phyloP scores from a whole-genome alignment of 2,329 filamentous ascomycete species.

The Xylaria sp. region DNA sequence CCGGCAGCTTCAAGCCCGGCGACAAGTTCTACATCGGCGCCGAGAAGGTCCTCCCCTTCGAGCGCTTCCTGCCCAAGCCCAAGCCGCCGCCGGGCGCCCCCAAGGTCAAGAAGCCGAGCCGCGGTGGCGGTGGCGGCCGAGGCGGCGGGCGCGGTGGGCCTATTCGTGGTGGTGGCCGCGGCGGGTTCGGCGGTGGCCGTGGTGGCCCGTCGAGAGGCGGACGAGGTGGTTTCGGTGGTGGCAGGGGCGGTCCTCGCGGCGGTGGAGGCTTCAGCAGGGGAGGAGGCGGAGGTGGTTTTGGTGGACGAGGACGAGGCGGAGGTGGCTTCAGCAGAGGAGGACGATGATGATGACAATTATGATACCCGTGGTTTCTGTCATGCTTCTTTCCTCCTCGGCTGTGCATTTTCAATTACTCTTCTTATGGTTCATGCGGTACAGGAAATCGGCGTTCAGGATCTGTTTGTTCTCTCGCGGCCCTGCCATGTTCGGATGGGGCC shows the following conservation, averaged over 20 bases:
- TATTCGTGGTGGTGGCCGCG: conserved; percentile 67
- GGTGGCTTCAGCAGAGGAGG: conserved; percentile 44
- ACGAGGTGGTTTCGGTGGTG: conserved; percentile 36
- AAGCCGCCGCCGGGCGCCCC: conserved; percentile 76
- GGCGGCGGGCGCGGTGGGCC: conserved; percentile 52
- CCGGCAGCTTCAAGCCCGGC: conserved; percentile 91
- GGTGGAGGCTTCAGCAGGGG: conserved; percentile 42
- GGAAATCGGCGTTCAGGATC: conserved; percentile 45
- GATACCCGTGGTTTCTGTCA: conserved; percentile 31
- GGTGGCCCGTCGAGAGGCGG: conserved; percentile 51
- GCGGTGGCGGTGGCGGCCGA: conserved; percentile 67
- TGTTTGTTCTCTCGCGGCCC: conserved; percentile 27
- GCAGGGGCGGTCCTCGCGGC: conserved; percentile 22
- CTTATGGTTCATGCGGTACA: conserved; percentile 41
- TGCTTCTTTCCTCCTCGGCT: conserved; percentile 18
- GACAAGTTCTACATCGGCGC: conserved; percentile 97
- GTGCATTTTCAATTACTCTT: conserved; percentile 25
- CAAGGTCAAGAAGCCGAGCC: conserved; percentile 74
- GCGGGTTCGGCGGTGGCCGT: conserved; percentile 26
- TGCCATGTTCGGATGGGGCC: neutral
- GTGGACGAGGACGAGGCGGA: conserved; percentile 33
- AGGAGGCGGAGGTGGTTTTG: conserved; percentile 41
- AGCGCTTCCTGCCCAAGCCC: conserved; percentile 96
- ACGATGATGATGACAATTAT: conserved; percentile 33
- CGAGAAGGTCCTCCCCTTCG: conserved; percentile 93